Evolutionary conservation across 345 rosid genomes (phyloP).

Genomic region (Citrus maxima): DNA sequence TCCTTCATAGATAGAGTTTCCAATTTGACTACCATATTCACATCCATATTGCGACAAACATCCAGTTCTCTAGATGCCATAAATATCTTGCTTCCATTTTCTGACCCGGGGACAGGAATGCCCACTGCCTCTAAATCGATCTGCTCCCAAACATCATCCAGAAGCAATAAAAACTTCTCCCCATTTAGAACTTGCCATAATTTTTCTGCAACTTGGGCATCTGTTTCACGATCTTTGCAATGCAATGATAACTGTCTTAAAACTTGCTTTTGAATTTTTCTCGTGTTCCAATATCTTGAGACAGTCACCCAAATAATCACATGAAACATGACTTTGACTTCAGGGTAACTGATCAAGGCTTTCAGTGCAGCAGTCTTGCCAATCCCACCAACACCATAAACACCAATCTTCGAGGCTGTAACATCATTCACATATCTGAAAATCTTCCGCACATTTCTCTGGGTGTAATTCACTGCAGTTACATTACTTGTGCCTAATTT

Average conservation of each 20-base stretch:
- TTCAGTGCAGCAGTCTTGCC: neutral
- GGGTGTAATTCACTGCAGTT: too few relatives aligned
- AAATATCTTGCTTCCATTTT: neutral
- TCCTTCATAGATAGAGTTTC: neutral
- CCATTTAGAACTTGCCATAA: neutral
- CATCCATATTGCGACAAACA: neutral
- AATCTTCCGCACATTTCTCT: neutral
- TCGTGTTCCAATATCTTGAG: slow-evolving; percentile 9
- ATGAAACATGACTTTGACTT: neutral
- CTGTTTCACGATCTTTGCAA: neutral
- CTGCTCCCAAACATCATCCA: slow-evolving; percentile 13
- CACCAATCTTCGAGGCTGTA: slow-evolving; percentile 1
- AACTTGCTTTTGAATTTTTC: slow-evolving; percentile 6
- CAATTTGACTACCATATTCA: neutral
- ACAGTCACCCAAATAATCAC: neutral
- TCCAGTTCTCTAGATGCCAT: neutral
- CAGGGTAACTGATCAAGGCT: neutral
- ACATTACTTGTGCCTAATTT: too few relatives aligned
- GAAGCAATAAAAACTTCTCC: slow-evolving; percentile 7
- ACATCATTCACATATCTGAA: neutral
- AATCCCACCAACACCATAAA: neutral
- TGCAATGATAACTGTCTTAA: neutral
- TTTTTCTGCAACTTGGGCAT: neutral
- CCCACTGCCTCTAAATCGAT: slow-evolving; percentile 9
- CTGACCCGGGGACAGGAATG: neutral